A percentile compares a stretch with the other conserved stretches of the same genome.
These are phyloP conservation scores for Xenoacremonium recifei DNA, from an alignment of 2,329 filamentous ascomycete species.

Conservation along the genomic window DNA sequence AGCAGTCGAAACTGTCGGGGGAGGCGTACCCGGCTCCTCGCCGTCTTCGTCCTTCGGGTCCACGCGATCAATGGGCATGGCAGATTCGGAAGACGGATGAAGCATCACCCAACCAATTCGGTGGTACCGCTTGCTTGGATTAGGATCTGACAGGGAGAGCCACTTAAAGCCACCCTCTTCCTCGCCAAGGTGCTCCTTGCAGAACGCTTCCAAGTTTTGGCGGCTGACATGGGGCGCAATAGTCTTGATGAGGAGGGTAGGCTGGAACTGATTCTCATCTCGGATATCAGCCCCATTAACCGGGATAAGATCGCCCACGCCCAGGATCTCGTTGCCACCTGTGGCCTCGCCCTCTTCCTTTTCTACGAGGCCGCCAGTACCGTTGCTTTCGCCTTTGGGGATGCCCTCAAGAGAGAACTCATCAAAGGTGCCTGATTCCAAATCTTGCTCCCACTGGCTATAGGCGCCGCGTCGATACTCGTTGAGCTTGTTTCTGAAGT, in stretches of 20 bases:
- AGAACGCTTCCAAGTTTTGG: slow-evolving; percentile 89
- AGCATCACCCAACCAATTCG: slow-evolving; percentile 98
- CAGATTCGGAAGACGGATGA: slow-evolving; percentile 70
- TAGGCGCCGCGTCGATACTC: slow-evolving; percentile 78
- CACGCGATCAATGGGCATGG: slow-evolving; percentile 64
- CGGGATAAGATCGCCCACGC: slow-evolving; percentile 87
- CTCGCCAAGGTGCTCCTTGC: slow-evolving; percentile 90
- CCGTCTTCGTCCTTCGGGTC: slow-evolving; percentile 71
- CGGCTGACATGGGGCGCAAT: slow-evolving; percentile 95
- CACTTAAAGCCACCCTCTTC: slow-evolving; percentile 91
- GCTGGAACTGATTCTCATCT: slow-evolving; percentile 84
- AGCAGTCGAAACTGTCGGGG: slow-evolving; percentile 58
- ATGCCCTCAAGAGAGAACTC: slow-evolving; percentile 93
- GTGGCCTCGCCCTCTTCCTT: slow-evolving; percentile 96
- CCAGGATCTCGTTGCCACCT: slow-evolving; percentile 86
- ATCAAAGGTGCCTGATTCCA: slow-evolving; percentile 84
- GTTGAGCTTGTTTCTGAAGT: slow-evolving; percentile 71
- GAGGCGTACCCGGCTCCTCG: slow-evolving; percentile 55
- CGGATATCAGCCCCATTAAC: slow-evolving; percentile 80
- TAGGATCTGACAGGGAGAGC: slow-evolving; percentile 93
- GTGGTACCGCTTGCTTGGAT: slow-evolving; percentile 94
- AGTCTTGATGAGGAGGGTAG: slow-evolving; percentile 95
- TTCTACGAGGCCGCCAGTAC: slow-evolving; percentile 78
- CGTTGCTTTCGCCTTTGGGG: slow-evolving; percentile 89
- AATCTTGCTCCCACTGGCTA: slow-evolving; percentile 83